phyloP scores from a whole-genome alignment of 106 monocot species.

The Apostasia shenzhenica region DNA sequence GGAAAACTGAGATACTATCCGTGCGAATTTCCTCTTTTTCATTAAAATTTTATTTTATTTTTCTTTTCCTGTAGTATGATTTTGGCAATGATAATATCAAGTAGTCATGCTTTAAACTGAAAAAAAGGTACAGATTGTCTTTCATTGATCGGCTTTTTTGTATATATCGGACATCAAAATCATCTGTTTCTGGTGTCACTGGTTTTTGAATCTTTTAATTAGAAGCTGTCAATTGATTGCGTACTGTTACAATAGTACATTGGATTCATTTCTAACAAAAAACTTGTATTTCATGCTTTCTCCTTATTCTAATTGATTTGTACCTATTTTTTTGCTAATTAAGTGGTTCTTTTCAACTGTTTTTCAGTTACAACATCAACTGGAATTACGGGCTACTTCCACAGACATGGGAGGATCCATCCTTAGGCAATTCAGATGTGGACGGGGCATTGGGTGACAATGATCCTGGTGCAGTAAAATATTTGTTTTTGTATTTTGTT shows the following conservation, averaged over 20 bases:
- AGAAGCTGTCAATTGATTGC: too few relatives aligned
- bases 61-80: not conserved
- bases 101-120: too few relatives aligned
- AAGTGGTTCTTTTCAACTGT: not conserved
- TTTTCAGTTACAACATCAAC: constrained; percentile 82
- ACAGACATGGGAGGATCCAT: constrained; percentile 98
- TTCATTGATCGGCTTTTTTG: too few relatives aligned
- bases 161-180: too few relatives aligned
- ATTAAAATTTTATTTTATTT: not conserved
- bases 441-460: constrained; percentile 94
- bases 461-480: constrained; percentile 63
- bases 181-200: too few relatives aligned
- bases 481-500: not conserved
- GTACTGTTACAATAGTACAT: too few relatives aligned
- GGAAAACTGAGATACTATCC: constrained; percentile 98
- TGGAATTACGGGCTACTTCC: constrained; percentile 99
- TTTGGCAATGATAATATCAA: not conserved
- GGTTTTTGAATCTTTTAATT: too few relatives aligned
- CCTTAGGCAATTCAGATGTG: constrained; percentile 65
- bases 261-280: too few relatives aligned
- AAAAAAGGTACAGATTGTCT: too few relatives aligned
- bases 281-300: too few relatives aligned
- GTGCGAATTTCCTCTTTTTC: constrained; percentile 30
- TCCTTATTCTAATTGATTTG: too few relatives aligned
- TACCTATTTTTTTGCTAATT: too few relatives aligned